A percentile compares a stretch with the other conserved stretches of the same genome.
Conservation (phyloP, 768 basidiomycete species). For the Termitomyces sp. region DNA sequence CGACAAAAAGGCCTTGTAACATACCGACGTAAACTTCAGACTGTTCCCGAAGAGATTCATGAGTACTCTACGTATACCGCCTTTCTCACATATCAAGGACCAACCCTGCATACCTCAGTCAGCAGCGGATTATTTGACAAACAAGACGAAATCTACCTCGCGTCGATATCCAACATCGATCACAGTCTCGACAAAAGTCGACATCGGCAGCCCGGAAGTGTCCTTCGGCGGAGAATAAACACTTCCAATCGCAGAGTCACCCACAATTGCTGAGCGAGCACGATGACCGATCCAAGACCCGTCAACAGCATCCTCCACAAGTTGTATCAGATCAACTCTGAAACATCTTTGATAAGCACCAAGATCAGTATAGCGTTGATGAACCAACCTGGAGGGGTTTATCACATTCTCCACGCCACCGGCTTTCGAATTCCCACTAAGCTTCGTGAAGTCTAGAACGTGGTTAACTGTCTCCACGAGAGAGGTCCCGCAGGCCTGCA, state of each 20-base stretch:
- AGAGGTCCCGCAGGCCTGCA: slow-evolving; percentile 93
- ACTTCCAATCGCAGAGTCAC: slow-evolving; percentile 81
- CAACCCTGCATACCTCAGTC: slow-evolving; percentile 54
- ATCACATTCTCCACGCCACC: slow-evolving; percentile 78
- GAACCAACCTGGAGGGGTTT: slow-evolving; percentile 54
- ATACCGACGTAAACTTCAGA: slow-evolving; percentile 82
- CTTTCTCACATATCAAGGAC: slow-evolving; percentile 84
- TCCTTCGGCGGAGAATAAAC: slow-evolving; percentile 84
- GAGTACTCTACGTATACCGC: slow-evolving; percentile 83
- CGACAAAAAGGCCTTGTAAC: slow-evolving; percentile 14
- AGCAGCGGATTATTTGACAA: not conserved
- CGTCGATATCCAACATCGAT: slow-evolving; percentile 76
- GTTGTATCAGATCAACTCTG: slow-evolving; percentile 71
- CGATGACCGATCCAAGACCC: slow-evolving; percentile 93
- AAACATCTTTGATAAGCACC: not conserved
- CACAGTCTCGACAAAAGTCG: slow-evolving; percentile 71
- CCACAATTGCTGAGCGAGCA: slow-evolving; percentile 64
- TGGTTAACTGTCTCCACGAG: slow-evolving; percentile 96
- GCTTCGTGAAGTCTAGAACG: slow-evolving; percentile 92
- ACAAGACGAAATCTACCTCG: slow-evolving; percentile 34
- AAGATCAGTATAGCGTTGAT: not conserved
- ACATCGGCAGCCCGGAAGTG: slow-evolving; percentile 33
- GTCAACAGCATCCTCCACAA: slow-evolving; percentile 86
- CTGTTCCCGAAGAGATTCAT: slow-evolving; percentile 97
- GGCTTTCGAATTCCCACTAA: slow-evolving; percentile 78